phyloP scores from a whole-genome alignment of 768 basidiomycete species.

The Exidia glandulosa region DNA sequence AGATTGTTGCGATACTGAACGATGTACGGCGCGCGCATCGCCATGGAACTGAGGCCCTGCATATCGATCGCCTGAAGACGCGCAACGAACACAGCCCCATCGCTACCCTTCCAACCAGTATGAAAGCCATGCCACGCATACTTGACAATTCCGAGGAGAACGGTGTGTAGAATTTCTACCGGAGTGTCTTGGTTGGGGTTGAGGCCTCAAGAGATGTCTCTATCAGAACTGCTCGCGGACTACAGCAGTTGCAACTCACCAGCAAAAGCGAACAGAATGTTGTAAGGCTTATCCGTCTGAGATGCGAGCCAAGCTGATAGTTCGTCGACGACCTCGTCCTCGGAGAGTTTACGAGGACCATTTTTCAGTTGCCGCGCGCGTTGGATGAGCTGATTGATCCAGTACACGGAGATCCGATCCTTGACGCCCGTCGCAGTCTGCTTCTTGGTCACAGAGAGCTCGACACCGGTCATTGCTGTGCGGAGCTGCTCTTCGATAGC shows the following conservation, averaged over 20 bases:
- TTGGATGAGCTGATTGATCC: slow-evolving; percentile 15
- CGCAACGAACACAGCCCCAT: slow-evolving; percentile 18
- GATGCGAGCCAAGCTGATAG: neutral
- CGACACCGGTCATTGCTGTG: slow-evolving; percentile 22
- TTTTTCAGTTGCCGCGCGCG: neutral
- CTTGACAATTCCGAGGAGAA: slow-evolving; percentile 16
- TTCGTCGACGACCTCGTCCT: neutral
- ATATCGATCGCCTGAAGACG: slow-evolving; percentile 16
- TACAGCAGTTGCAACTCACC: neutral
- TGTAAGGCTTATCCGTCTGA: neutral
- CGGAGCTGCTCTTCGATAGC: slow-evolving; percentile 20
- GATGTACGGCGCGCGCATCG: slow-evolving; percentile 30
- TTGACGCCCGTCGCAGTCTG: slow-evolving; percentile 19
- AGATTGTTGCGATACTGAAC: slow-evolving; percentile 32
- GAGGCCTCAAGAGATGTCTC: slow-evolving; percentile 18
- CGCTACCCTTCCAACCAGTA: slow-evolving; percentile 18
- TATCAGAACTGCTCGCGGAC: neutral
- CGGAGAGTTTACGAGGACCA: neutral
- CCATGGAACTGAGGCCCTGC: slow-evolving; percentile 18
- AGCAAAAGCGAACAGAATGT: neutral
- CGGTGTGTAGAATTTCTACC: slow-evolving; percentile 28
- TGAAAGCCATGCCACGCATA: slow-evolving; percentile 26
- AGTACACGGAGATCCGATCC: slow-evolving; percentile 24
- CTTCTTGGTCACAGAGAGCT: slow-evolving; percentile 2
- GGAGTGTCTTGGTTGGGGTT: slow-evolving; percentile 34